Evolutionary conservation across 1,284 basidiomycete species (phyloP).

Genomic region (Xerocomus minutiporus): DNA sequence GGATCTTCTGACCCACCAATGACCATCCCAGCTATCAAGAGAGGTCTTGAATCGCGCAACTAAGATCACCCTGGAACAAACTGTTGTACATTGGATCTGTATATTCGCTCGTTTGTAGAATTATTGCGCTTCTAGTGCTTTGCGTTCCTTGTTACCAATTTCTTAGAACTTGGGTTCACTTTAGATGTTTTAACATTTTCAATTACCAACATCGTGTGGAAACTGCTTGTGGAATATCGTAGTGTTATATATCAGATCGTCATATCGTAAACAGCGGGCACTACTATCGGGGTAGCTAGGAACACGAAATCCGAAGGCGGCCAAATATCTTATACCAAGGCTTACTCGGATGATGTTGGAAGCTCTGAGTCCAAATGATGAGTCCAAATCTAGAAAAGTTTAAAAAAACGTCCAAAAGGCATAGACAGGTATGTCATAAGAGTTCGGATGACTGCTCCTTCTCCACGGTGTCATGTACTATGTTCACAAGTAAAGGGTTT

Average conservation of each 20-base stretch:
- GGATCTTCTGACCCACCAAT: conserved; percentile 10
- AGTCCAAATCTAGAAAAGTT: conserved; percentile 28
- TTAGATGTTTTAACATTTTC: background rate
- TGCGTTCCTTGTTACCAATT: background rate
- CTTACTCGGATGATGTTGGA: conserved; percentile 10
- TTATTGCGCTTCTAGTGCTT: conserved; percentile 2
- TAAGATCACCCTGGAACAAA: conserved; percentile 10
- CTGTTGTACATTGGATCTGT: conserved; percentile 13
- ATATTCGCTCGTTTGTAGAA: conserved; percentile 20
- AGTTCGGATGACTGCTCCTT: conserved; percentile 14
- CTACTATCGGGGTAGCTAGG: conserved; percentile 13
- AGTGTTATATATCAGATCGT: conserved; percentile 29
- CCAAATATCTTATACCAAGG: conserved; percentile 22
- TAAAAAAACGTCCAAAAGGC: conserved; percentile 21
- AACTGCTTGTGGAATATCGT: conserved; percentile 20
- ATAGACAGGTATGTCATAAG: conserved; percentile 19
- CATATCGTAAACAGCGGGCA: conserved; percentile 23
- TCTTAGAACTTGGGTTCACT: background rate
- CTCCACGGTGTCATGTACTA: conserved; percentile 4
- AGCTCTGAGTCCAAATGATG: conserved; percentile 18
- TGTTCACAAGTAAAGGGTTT: conserved; percentile 2
- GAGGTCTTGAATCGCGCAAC: conserved; percentile 44
- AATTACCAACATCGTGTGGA: conserved; percentile 8
- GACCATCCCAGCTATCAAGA: conserved; percentile 47
- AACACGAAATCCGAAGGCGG: conserved; percentile 15